Conservation (phyloP, 140 eudicot species). For the Bidens hawaiensis region DNA sequence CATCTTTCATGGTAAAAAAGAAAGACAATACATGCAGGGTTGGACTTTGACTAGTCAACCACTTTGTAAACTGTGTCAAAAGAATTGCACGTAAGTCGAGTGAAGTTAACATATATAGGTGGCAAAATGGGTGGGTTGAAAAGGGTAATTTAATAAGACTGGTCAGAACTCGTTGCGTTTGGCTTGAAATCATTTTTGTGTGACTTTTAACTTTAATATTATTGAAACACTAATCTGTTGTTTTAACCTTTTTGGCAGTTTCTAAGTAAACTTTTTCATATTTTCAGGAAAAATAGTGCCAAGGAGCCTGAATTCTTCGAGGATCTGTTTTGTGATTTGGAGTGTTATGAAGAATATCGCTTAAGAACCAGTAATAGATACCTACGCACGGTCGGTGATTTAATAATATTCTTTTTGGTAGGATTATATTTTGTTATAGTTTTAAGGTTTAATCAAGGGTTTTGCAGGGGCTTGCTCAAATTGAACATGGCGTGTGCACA, state of each 20-base stretch:
- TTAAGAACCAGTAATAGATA: slow-evolving; percentile 67
- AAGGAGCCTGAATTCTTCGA: slow-evolving; percentile 74
- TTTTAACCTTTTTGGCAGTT: too few species aligned
- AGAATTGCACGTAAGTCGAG: slow-evolving; percentile 60
- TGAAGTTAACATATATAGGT: slow-evolving; percentile 4
- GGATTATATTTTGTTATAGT: slow-evolving; percentile 5
- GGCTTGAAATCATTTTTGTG: not conserved
- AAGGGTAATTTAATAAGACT: not conserved
- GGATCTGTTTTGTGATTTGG: slow-evolving; percentile 81
- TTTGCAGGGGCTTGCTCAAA: slow-evolving; percentile 75
- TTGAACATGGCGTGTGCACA: slow-evolving; percentile 85
- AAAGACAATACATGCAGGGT: slow-evolving; percentile 63
- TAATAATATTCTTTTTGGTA: slow-evolving; percentile 1
- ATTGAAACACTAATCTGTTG: not conserved
- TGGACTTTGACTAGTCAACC: slow-evolving; percentile 74
- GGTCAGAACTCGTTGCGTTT: not conserved
- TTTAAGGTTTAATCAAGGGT: slow-evolving; percentile 11
- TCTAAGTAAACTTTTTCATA: too few species aligned
- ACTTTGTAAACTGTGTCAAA: slow-evolving; percentile 93
- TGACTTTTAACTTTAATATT: not conserved
- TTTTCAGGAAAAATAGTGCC: slow-evolving; percentile 79
- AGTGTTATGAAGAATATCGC: slow-evolving; percentile 75
- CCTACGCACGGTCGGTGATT: slow-evolving; percentile 68
- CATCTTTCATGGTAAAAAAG: slow-evolving; percentile 48
- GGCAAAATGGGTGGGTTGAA: slow-evolving; percentile 1